These are phyloP conservation scores for Saururus chinensis DNA, from an alignment of 164 flowering plant species.

Conservation along the genomic window DNA sequence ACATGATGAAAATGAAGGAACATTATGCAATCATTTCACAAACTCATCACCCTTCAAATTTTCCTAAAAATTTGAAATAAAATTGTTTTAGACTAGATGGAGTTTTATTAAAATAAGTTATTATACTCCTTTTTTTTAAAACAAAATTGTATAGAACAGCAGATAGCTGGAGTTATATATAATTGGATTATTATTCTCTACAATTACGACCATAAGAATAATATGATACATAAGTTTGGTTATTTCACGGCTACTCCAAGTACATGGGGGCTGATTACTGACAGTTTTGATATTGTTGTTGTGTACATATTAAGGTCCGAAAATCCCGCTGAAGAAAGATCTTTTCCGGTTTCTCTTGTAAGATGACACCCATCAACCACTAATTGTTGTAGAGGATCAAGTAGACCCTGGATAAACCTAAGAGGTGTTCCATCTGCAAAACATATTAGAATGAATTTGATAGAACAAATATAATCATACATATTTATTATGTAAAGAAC, in stretches of 20 bases:
- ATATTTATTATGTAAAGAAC: background rate
- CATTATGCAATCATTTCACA: no score
- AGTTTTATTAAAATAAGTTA: no score
- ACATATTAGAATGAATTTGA: background rate
- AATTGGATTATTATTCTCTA: no score
- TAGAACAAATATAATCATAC: background rate
- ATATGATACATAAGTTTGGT: background rate
- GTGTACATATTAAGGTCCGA: slow-evolving; percentile 27
- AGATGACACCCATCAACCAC: slow-evolving; percentile 89
- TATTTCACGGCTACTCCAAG: slow-evolving; percentile 65
- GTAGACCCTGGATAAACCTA: slow-evolving; percentile 36
- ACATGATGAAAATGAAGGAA: no score
- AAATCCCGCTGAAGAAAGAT: slow-evolving; percentile 63
- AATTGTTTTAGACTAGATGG: no score
- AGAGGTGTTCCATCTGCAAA: slow-evolving; percentile 61
- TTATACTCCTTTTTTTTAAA: no score
- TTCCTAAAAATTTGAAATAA: no score
- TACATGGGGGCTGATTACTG: slow-evolving; percentile 48
- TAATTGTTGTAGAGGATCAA: slow-evolving; percentile 72
- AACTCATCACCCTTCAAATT: no score
- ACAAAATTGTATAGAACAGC: no score
- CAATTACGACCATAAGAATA: no score
- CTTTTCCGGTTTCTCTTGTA: slow-evolving; percentile 54
- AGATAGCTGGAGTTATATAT: no score
- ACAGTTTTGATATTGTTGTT: slow-evolving; percentile 25